Evolutionary conservation across 73 alveolate species (phyloP).

Genomic region (Symbiodinium natans): DNA sequence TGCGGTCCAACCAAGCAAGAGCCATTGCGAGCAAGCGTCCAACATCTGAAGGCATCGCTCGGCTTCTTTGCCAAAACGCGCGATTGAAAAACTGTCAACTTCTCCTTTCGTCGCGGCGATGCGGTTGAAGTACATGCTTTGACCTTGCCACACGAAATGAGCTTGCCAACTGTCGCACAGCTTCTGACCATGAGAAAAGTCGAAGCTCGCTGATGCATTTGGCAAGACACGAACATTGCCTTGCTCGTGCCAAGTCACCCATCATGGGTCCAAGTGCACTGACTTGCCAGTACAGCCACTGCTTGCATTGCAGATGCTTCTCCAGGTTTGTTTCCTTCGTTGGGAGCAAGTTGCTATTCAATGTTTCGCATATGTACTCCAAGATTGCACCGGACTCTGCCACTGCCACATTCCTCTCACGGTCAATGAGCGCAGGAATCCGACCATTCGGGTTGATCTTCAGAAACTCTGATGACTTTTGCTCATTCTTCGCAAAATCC

Average conservation of each 20-base stretch:
- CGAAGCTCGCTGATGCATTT: no score
- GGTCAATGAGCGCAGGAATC: slow-evolving; percentile 76
- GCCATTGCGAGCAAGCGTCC: neutral
- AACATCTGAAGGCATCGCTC: slow-evolving; percentile 47
- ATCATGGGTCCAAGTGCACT: slow-evolving; percentile 66
- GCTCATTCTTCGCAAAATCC: slow-evolving; percentile 65
- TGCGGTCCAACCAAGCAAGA: neutral
- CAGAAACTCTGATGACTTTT: slow-evolving; percentile 21
- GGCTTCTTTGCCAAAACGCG: slow-evolving; percentile 53
- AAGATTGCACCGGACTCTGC: slow-evolving; percentile 54
- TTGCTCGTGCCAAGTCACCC: slow-evolving; percentile 9
- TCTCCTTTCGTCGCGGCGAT: slow-evolving; percentile 48
- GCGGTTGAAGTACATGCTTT: slow-evolving; percentile 65
- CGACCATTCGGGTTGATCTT: slow-evolving; percentile 89
- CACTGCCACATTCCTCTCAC: slow-evolving; percentile 37
- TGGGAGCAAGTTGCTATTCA: slow-evolving; percentile 16
- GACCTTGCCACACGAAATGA: neutral
- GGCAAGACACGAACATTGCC: neutral
- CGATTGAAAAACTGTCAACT: slow-evolving; percentile 22
- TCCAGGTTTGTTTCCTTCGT: neutral
- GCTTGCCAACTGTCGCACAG: neutral
- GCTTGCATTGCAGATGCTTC: slow-evolving; percentile 54
- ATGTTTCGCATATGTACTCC: slow-evolving; percentile 26
- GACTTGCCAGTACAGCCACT: slow-evolving; percentile 89
- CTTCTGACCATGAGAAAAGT: no score